phyloP scores from a whole-genome alignment of 2,329 filamentous ascomycete species.

The Xylogone sp. region DNA sequence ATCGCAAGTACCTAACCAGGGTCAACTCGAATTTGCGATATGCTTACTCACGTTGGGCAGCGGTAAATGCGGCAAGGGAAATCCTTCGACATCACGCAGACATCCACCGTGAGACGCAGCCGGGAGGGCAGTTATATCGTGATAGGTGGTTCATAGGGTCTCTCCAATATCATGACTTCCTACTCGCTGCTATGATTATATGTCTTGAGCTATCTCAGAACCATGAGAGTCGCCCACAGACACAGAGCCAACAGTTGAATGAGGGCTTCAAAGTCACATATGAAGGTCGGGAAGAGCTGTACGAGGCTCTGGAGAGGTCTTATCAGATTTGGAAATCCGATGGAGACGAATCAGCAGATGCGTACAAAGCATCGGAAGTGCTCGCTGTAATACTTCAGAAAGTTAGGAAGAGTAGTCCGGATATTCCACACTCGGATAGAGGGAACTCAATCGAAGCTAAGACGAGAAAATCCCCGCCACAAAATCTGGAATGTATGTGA shows the following conservation, averaged over 20 bases:
- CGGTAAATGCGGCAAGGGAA: constrained; percentile 44
- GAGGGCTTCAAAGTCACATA: neutral
- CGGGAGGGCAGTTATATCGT: constrained; percentile 6
- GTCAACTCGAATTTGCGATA: constrained; percentile 43
- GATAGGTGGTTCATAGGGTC: constrained; percentile 16
- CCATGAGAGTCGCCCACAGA: constrained; percentile 6
- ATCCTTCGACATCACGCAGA: constrained; percentile 42
- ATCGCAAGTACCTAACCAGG: constrained; percentile 16
- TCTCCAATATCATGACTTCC: constrained; percentile 18
- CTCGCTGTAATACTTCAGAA: constrained; percentile 16
- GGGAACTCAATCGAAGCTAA: too few species aligned
- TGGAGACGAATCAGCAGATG: constrained; percentile 14
- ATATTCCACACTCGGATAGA: neutral
- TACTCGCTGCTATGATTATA: constrained; percentile 22
- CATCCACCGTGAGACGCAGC: constrained; percentile 11
- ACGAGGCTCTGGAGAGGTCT: constrained; percentile 11
- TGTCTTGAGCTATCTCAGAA: constrained; percentile 18
- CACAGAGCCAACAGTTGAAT: neutral
- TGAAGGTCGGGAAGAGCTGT: constrained; percentile 17
- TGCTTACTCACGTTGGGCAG: constrained; percentile 49
- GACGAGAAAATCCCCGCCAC: too few species aligned
- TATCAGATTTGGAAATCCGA: constrained; percentile 16
- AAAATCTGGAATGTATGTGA: too few species aligned
- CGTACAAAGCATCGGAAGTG: constrained; percentile 14
- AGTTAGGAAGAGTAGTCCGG: constrained; percentile 3